Base-by-base conservation (phyloP, 2,329 filamentous ascomycete genomes). In the Zelopaecilomyces penicillatus region DNA sequence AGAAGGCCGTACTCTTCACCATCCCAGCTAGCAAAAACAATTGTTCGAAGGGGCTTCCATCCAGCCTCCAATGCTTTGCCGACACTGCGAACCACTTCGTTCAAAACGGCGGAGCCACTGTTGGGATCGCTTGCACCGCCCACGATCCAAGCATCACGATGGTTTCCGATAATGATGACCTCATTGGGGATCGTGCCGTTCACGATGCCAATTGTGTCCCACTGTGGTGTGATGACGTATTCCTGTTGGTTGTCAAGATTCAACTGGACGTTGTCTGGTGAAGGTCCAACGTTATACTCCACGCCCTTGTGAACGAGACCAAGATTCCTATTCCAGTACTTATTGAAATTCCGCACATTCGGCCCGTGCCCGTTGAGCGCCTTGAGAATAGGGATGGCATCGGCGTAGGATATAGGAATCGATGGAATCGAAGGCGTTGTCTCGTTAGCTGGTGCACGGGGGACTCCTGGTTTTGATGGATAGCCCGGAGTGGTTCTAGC, bases 171-270 rank as follows among this genome's bases (percentile, higher is more conserved):
- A 4, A 98, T 75, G 38, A 98, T 73, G 1, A 95, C 88, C 58
- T 96, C 89, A 55, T 95, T 82, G 0, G 81, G 72, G 32, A 93
- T 80, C 0, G 84, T 85, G 7, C 91, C 93, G 56, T 95, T 95
- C 61, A 98, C 87, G 38, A 93, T 73, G 37, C 91, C 91, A 52
- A 97, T 91, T 3, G 93, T 87, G 59, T 98, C 85, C 89, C 89
- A 95, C 42, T 91, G 70, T 4, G 86, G 85, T 0, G 85, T 93
- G 1, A 78, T 91, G 10, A 80, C 79, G 57, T 95, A 93, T 38
- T 88, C 79, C 65, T 94, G 87, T 56, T 88, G 71, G 56, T 91
- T 95, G 57, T 76, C 74, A 35, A 87, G 74, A 58, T 89, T 87
- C 44, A 93, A 68, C 1, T 80, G 78, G 2, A 91, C 59, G 43